A percentile compares a stretch with the other conserved stretches of the same genome.
These are phyloP conservation scores for Acer campestre DNA, from an alignment of 345 rosid genomes.

Conservation along the genomic window DNA sequence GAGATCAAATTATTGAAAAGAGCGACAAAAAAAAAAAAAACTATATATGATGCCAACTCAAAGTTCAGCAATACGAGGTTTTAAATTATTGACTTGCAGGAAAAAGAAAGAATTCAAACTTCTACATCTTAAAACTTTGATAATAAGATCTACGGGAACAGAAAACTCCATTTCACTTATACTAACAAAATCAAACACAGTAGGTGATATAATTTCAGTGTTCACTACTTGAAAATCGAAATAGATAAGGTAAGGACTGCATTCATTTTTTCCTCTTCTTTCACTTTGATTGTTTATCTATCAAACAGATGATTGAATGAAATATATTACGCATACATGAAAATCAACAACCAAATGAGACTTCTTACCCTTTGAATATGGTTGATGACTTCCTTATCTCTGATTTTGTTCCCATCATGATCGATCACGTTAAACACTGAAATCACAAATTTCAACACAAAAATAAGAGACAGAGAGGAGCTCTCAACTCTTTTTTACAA, in stretches of 20 bases:
- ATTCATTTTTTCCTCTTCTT: not conserved
- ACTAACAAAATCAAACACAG: not conserved
- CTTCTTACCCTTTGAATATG: conserved; percentile 64
- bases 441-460: conserved; percentile 11
- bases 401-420: conserved; percentile 65
- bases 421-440: conserved; percentile 83
- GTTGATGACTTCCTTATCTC: conserved; percentile 56
- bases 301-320: not conserved
- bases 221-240: not conserved
- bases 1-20: not conserved
- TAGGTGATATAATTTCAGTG: not conserved
- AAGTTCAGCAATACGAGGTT: not conserved
- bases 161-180: too few relatives aligned
- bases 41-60: not conserved
- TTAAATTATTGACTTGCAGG: not conserved
- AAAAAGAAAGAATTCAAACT: not conserved
- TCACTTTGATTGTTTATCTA: not conserved
- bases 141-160: not conserved
- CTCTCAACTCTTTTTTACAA: conserved; percentile 6
- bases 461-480: conserved; percentile 10
- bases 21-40: not conserved
- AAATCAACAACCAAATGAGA: not conserved
- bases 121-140: not conserved
- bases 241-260: not conserved
- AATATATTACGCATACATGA: not conserved